Conservation (phyloP, 805 yeast species). For the Candida maris region DNA sequence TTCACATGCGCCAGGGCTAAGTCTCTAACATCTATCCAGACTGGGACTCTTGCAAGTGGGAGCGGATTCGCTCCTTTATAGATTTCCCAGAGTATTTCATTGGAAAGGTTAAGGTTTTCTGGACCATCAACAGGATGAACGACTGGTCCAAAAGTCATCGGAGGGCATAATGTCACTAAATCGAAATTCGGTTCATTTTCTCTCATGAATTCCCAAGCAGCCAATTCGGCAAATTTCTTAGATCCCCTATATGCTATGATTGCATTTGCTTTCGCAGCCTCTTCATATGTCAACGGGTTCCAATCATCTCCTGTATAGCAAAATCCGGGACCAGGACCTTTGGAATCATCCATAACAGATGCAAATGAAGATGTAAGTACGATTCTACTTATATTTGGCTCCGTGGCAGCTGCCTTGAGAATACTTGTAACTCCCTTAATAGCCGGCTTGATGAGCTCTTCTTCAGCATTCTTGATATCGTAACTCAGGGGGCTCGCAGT, state of each 20-base stretch:
- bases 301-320: slow-evolving; percentile 31
- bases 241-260: slow-evolving; percentile 34
- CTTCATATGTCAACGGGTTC: slow-evolving; percentile 28
- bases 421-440: slow-evolving; percentile 2
- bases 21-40: slow-evolving; percentile 36
- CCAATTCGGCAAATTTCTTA: slow-evolving; percentile 39
- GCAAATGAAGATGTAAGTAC: slow-evolving; percentile 2
- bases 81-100: slow-evolving; percentile 32
- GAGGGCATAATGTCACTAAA: slow-evolving; percentile 35
- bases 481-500: slow-evolving; percentile 14
- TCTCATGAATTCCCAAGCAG: slow-evolving; percentile 39
- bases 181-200: slow-evolving; percentile 27
- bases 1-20: slow-evolving; percentile 39
- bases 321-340: slow-evolving; percentile 1
- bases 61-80: slow-evolving; percentile 27
- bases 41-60: slow-evolving; percentile 26
- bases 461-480: background rate
- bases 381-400: background rate
- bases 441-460: slow-evolving; percentile 1
- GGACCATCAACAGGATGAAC: slow-evolving; percentile 12
- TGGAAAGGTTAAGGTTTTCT: slow-evolving; percentile 41
- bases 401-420: slow-evolving; percentile 4
- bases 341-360: slow-evolving; percentile 3
- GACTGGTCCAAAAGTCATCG: slow-evolving; percentile 11
- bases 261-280: slow-evolving; percentile 24